Evolutionary conservation across 352 stramenopile species (phyloP).

Genomic region (Thalassiosira hispida): DNA sequence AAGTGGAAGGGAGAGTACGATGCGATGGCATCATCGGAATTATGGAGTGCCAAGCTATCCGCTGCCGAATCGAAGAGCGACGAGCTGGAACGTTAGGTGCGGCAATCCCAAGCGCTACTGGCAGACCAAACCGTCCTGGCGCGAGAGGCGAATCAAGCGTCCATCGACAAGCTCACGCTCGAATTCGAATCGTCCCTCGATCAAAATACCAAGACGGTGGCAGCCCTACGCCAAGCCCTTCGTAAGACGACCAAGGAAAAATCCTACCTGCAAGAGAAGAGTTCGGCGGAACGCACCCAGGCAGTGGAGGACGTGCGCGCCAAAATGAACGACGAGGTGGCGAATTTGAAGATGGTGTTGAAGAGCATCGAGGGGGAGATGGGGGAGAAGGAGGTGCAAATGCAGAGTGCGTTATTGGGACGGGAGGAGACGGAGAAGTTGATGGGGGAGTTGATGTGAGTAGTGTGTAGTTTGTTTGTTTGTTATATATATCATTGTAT

Average conservation of each 20-base stretch:
- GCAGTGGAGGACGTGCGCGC: conserved; percentile 22
- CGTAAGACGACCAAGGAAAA: conserved; percentile 36
- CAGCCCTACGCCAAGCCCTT: conserved; percentile 10
- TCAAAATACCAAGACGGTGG: conserved; percentile 41
- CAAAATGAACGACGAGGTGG: conserved; percentile 43
- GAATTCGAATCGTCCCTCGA: too few relatives aligned
- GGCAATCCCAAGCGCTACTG: neutral
- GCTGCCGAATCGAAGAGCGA: neutral
- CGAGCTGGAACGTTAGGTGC: conserved; percentile 8
- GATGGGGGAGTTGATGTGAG: conserved; percentile 48
- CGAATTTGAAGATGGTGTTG: conserved; percentile 40
- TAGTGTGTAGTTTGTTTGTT: conserved; percentile 13
- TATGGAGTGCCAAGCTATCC: neutral
- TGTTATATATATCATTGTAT: neutral
- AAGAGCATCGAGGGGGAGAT: conserved; percentile 36
- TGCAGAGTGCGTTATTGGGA: neutral
- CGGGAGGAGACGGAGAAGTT: conserved; percentile 40
- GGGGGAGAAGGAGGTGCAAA: conserved; percentile 25
- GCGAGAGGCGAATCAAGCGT: neutral
- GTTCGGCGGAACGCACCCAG: neutral
- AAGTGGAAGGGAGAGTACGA: conserved; percentile 16
- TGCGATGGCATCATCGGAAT: neutral
- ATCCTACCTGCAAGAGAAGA: neutral
- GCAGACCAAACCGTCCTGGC: conserved; percentile 8
- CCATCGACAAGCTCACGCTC: conserved; percentile 3